A percentile compares a stretch with the other conserved stretches of the same genome.
phyloP scores from a whole-genome alignment of 805 yeast species.

The Cephaloascus albidus region DNA sequence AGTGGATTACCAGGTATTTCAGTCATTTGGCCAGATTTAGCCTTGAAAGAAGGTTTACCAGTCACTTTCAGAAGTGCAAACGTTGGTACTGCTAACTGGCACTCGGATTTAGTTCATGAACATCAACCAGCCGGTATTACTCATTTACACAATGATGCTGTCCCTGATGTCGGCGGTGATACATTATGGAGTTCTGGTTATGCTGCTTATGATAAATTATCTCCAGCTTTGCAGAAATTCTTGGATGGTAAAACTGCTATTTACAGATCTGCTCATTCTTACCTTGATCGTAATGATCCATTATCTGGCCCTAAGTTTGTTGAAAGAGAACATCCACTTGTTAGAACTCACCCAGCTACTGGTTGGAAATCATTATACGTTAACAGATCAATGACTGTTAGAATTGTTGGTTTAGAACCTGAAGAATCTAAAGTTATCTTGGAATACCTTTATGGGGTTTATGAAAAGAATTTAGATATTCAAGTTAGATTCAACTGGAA shows the following conservation, averaged over 20 bases:
- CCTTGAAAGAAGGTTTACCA: slow-evolving; percentile 14
- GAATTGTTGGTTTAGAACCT: slow-evolving; percentile 43
- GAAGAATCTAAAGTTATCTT: slow-evolving; percentile 41
- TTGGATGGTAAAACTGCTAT: slow-evolving; percentile 34
- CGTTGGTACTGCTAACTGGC: slow-evolving; percentile 20
- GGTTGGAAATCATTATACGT: slow-evolving; percentile 53
- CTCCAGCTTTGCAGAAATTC: slow-evolving; percentile 36
- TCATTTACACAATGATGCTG: slow-evolving; percentile 24
- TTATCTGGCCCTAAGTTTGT: slow-evolving; percentile 36
- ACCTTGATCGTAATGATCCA: slow-evolving; percentile 33
- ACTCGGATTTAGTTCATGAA: slow-evolving; percentile 26
- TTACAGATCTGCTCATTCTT: slow-evolving; percentile 30
- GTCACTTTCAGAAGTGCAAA: slow-evolving; percentile 13
- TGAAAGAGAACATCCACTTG: slow-evolving; percentile 50
- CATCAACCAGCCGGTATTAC: slow-evolving; percentile 26
- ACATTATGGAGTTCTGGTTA: slow-evolving; percentile 45
- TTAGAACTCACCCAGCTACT: slow-evolving; percentile 58
- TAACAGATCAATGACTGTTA: slow-evolving; percentile 39
- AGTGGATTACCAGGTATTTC: slow-evolving; percentile 12
- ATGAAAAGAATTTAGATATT: slow-evolving; percentile 43
- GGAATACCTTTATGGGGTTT: slow-evolving; percentile 33
- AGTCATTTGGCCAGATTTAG: slow-evolving; percentile 18
- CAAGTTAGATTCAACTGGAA: slow-evolving; percentile 49
- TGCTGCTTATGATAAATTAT: slow-evolving; percentile 43
- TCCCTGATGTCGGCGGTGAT: slow-evolving; percentile 43